Base-by-base conservation (phyloP, 805 yeast species). In the Pichia cephalocereana region DNA sequence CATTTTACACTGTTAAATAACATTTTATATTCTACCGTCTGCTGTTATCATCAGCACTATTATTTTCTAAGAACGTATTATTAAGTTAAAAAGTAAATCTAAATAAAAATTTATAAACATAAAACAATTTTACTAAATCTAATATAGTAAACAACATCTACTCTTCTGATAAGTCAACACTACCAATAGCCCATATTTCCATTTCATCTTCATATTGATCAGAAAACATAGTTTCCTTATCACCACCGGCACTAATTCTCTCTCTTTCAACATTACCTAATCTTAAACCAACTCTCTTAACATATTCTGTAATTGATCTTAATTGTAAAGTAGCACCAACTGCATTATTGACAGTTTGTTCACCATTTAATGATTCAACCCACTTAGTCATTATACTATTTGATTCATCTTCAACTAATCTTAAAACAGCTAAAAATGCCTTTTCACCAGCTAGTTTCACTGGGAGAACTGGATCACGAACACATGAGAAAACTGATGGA, bases 401-500 rank as follows among this genome's bases (percentile, higher is more conserved):
- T 19, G 71, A 69, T 10, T 68, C 76, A 53, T 85, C 96, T 28
- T 83, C 86, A 32, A 86, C 82, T 56, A 91, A 69, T 43, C 76
- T 71, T 66, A 89, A 83, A 17, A 88, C 61, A 2, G 86, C 79
- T 54, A 90, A 63, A 63, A 76, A 89, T 0, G 95, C 89, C 69
- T 87, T 87, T 64, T 91, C 99, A 8, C 96, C 96, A 1, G 97
- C 96, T 52, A 91, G 72, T 59, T 89, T 90, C 56, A 91, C 82
- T 6, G 99, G 97, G 59, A 91, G 87, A 43, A 86, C 72, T n/a
- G 82, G 74, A 59, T 90, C 96, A 54, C 99, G 75, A 39, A 91
- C 83, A 62, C 93, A 82, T 0, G 83, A 70, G 63, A 91, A 91
- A 2, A 89, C 81, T 12, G 86, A 71, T 14, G 93, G 87, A 4